These are phyloP conservation scores for Clonostachys chloroleuca DNA, from an alignment of 2,329 filamentous ascomycete species.

Conservation along the genomic window DNA sequence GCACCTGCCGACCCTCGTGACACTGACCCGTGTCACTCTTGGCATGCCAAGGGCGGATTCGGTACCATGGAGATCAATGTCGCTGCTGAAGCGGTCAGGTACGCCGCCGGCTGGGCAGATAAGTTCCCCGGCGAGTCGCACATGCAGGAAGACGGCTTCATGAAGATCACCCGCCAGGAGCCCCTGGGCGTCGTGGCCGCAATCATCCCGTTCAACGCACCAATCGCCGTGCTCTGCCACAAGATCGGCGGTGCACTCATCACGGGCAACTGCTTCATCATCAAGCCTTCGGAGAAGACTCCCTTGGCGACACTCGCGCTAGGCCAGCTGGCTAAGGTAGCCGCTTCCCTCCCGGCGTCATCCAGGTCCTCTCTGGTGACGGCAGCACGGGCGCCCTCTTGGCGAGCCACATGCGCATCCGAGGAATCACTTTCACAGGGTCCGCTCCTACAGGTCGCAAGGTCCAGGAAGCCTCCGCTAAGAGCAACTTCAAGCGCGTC, in stretches of 20 bases:
- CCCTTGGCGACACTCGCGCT: conserved; percentile 31
- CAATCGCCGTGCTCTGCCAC: too few species aligned
- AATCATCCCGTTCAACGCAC: too few species aligned
- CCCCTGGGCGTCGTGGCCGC: not conserved
- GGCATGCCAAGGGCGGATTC: too few species aligned
- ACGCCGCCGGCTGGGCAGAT: not conserved
- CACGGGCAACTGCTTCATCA: conserved; percentile 32
- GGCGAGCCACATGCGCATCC: conserved; percentile 48
- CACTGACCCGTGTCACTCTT: too few species aligned
- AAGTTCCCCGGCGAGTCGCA: not conserved
- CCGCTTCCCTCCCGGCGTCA: conserved; percentile 35
- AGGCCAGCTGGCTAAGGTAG: conserved; percentile 24
- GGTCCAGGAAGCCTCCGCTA: conserved; percentile 67
- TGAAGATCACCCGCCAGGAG: not conserved
- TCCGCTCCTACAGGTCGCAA: conserved; percentile 60
- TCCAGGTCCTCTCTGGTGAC: conserved; percentile 33
- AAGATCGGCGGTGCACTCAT: too few species aligned
- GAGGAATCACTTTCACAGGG: conserved; percentile 66
- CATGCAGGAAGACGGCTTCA: not conserved
- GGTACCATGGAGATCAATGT: too few species aligned
- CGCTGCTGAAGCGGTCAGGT: too few species aligned
- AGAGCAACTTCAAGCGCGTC: conserved; percentile 58
- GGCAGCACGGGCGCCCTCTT: conserved; percentile 59
- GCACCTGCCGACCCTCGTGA: too few species aligned
- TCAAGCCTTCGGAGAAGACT: conserved; percentile 38